Conservation (phyloP, 192 early-diverging fungal genomes). For the Coemansia sp. region DNA sequence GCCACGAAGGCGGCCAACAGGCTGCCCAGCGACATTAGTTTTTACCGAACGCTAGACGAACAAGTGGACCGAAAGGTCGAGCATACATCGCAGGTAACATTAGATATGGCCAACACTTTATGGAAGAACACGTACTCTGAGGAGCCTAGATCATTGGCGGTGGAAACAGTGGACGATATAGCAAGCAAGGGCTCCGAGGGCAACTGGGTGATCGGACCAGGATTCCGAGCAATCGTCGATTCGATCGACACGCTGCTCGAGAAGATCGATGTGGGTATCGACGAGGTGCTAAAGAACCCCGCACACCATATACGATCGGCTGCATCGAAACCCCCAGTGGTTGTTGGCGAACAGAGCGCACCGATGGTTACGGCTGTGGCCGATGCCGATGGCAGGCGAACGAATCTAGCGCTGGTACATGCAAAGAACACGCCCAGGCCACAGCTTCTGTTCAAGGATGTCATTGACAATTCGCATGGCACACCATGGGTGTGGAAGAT, state of each 20-base stretch:
- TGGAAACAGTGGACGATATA: conserved; percentile 38
- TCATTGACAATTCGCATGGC: conserved; percentile 78
- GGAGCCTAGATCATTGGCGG: conserved; percentile 1
- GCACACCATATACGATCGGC: conserved; percentile 26
- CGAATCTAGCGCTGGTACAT: conserved; percentile 63
- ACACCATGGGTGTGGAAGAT: conserved; percentile 83
- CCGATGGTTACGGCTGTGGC: conserved; percentile 32
- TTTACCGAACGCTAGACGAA: conserved; percentile 66
- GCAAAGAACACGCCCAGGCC: conserved; percentile 77
- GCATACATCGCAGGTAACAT: conserved; percentile 21
- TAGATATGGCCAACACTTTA: conserved; percentile 35
- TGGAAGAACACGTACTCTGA: conserved; percentile 19
- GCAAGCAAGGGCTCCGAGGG: conserved; percentile 47
- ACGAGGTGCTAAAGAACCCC: conserved; percentile 59
- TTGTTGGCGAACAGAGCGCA: conserved; percentile 34
- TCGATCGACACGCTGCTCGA: conserved; percentile 81
- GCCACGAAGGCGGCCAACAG: conserved; percentile 63
- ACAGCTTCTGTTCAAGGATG: conserved; percentile 84
- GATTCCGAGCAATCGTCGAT: conserved; percentile 67
- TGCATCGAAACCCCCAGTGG: conserved; percentile 16
- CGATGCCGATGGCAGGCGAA: conserved; percentile 8
- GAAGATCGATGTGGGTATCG: conserved; percentile 77
- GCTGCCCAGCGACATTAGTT: conserved; percentile 62
- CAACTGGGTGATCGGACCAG: conserved; percentile 66
- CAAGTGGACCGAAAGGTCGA: conserved; percentile 48